Percentiles rank a stretch among this genome's conserved stretches.
Evolutionary conservation across 805 yeast genomes (phyloP).

Genomic region (Pachysolen tannophilus): DNA sequence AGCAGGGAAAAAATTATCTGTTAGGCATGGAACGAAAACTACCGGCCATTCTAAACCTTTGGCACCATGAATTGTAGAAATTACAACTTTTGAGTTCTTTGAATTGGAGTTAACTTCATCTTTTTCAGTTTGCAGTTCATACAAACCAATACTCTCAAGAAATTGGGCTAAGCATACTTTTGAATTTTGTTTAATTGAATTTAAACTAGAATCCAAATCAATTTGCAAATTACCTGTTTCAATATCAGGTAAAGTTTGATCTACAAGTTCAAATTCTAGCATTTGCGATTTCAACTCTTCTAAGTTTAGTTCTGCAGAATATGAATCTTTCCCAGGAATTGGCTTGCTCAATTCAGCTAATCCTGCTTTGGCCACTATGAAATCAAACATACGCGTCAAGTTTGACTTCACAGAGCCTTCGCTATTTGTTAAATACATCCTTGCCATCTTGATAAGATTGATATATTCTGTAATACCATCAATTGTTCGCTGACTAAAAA

Average conservation of each 20-base stretch:
- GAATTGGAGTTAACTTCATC: slow-evolving; percentile 13
- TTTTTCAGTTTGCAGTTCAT: slow-evolving; percentile 21
- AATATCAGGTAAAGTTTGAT: slow-evolving; percentile 8
- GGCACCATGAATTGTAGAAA: slow-evolving; percentile 87
- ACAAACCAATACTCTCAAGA: slow-evolving; percentile 26
- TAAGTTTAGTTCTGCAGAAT: slow-evolving; percentile 13
- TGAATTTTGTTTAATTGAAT: slow-evolving; percentile 8
- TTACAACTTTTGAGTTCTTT: slow-evolving; percentile 17
- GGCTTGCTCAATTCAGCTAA: slow-evolving; percentile 13
- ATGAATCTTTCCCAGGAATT: slow-evolving; percentile 2
- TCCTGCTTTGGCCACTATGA: slow-evolving; percentile 13
- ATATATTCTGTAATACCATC: slow-evolving; percentile 22
- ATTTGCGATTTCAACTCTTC: slow-evolving; percentile 21
- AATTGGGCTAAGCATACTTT: slow-evolving; percentile 15
- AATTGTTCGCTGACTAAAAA: slow-evolving; percentile 13
- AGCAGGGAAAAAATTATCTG: slow-evolving; percentile 62
- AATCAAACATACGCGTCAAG: slow-evolving; percentile 13
- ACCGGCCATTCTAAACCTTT: slow-evolving; percentile 96
- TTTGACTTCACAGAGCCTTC: slow-evolving; percentile 10
- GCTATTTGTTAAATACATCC: slow-evolving; percentile 7
- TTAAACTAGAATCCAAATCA: background rate
- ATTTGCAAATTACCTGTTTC: slow-evolving; percentile 3
- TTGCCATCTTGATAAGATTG: slow-evolving; percentile 15
- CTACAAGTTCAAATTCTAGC: slow-evolving; percentile 16
- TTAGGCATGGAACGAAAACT: slow-evolving; percentile 71